These are phyloP conservation scores for Penicillium chermesinum DNA, from an alignment of 495 filamentous ascomycete genomes.

Conservation along the genomic window DNA sequence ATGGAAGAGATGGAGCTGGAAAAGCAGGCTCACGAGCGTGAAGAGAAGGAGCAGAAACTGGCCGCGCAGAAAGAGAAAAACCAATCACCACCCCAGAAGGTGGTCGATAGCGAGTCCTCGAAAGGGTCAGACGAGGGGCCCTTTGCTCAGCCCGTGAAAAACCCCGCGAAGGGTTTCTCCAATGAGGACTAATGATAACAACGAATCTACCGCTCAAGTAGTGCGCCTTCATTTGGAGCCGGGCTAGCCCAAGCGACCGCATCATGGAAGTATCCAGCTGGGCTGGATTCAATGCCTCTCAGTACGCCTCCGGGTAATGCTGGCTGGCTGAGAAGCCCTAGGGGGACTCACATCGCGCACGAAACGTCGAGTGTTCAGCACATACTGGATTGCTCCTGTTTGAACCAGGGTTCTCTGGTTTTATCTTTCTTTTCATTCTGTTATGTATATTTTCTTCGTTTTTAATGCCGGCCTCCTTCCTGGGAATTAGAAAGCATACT, in stretches of 20 bases:
- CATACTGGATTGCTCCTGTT: too few relatives aligned
- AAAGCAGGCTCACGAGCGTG: slow-evolving; percentile 62
- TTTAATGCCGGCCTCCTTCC: slow-evolving; percentile 3
- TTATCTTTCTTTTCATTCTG: slow-evolving; percentile 4
- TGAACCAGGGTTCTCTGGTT: not conserved
- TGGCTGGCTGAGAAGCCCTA: not conserved
- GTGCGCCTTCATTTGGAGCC: too few relatives aligned
- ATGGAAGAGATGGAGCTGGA: slow-evolving; percentile 97
- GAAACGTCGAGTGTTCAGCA: too few relatives aligned
- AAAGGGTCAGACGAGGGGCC: slow-evolving; percentile 17
- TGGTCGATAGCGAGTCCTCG: slow-evolving; percentile 1
- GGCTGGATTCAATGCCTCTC: not conserved
- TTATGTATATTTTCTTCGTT: slow-evolving; percentile 8
- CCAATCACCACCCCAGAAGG: slow-evolving; percentile 6
- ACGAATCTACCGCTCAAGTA: not conserved
- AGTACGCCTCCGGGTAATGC: not conserved
- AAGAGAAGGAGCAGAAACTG: slow-evolving; percentile 67
- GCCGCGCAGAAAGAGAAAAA: slow-evolving; percentile 38
- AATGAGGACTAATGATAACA: slow-evolving; percentile 8
- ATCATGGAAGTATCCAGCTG: not conserved
- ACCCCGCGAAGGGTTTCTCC: slow-evolving; percentile 10
- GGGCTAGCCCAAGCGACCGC: not conserved
- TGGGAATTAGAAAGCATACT: slow-evolving; percentile 14
- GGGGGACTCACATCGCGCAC: too few relatives aligned
- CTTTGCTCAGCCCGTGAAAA: slow-evolving; percentile 10